phyloP scores from a whole-genome alignment of 495 filamentous ascomycete genomes.

The Penicillium salamii region DNA sequence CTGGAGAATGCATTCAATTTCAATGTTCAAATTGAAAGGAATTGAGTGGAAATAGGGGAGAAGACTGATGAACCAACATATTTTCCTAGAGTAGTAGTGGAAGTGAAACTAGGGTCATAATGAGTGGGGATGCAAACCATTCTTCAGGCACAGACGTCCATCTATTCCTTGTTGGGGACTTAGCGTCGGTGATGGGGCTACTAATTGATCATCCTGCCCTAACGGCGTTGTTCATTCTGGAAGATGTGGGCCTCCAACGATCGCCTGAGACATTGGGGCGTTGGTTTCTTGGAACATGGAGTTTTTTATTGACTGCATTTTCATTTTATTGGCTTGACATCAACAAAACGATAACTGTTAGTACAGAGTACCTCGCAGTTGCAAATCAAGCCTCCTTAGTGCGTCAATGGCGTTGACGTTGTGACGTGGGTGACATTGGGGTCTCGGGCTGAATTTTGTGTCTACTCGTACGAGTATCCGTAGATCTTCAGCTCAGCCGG shows the following conservation, averaged over 20 bases:
- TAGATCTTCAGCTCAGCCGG: no score
- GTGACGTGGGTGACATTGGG: no score
- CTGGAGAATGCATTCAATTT: not conserved
- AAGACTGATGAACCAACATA: not conserved
- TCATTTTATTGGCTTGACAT: no score
- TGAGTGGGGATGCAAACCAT: not conserved
- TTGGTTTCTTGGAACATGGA: not conserved
- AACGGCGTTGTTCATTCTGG: not conserved
- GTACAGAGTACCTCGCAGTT: no score
- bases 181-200: not conserved
- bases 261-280: not conserved
- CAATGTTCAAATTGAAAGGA: not conserved
- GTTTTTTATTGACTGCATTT: not conserved
- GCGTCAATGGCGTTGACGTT: no score
- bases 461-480: no score
- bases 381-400: no score
- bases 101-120: conserved; percentile 14
- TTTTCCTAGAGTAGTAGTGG: conserved; percentile 1
- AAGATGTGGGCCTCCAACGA: not conserved
- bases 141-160: not conserved
- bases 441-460: no score
- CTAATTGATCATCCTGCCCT: not conserved
- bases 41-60: not conserved
- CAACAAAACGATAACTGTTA: no score
- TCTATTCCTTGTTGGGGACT: not conserved